Evolutionary conservation across 73 alveolate genomes (phyloP).

Genomic region (Effrenium voratum): DNA sequence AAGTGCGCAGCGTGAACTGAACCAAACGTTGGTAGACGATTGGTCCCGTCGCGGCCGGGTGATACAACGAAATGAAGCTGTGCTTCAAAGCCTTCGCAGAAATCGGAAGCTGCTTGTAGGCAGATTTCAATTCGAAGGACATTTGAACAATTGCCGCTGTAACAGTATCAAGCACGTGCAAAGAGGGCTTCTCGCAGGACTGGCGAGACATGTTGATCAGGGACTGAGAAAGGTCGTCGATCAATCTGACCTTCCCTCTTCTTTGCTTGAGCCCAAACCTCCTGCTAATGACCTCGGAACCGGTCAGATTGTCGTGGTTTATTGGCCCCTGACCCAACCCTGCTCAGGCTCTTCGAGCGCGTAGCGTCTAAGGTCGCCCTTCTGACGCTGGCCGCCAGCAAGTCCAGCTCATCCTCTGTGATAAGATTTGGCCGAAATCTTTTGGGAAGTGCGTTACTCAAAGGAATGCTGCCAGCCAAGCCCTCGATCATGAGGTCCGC

Average conservation of each 20-base stretch:
- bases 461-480: not conserved
- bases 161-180: not conserved
- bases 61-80: not conserved
- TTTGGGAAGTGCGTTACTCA: not conserved
- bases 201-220: not conserved
- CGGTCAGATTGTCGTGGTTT: not conserved
- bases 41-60: not conserved
- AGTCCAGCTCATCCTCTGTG: not conserved
- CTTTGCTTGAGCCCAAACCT: not conserved
- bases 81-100: not conserved
- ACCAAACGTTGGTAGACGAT: not conserved
- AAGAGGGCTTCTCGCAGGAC: not conserved
- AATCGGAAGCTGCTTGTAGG: not conserved
- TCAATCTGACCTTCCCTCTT: not conserved
- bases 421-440: not conserved
- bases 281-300: not conserved
- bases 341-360: not conserved
- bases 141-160: not conserved
- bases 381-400: not conserved
- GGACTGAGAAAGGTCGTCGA: not conserved
- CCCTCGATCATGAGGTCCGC: not conserved
- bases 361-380: not conserved
- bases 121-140: not conserved
- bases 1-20: too few relatives aligned
- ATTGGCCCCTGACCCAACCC: not conserved